Conservation (phyloP, 768 basidiomycete species). For the Macrolepiota dolichaula region DNA sequence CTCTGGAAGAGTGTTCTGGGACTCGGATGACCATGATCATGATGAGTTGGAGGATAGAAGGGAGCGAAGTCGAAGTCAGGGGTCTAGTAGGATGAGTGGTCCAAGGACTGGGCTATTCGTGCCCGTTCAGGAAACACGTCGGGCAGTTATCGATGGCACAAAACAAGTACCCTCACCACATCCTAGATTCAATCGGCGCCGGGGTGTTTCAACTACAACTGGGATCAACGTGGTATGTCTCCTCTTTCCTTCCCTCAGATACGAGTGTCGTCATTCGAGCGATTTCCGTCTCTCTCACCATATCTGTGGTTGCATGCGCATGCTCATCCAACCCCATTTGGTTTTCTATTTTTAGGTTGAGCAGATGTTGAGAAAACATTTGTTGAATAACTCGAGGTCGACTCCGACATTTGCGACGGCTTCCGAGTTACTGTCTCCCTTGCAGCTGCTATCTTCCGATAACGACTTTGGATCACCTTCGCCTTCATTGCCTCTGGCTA, state of each 20-base stretch:
- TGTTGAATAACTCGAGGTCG: constrained; percentile 22
- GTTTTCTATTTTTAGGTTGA: constrained; percentile 29
- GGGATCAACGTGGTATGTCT: constrained; percentile 24
- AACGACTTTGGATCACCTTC: constrained; percentile 11
- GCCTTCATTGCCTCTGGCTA: constrained; percentile 9
- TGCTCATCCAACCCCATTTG: constrained; percentile 16
- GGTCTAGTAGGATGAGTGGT: constrained; percentile 25
- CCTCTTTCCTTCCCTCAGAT: constrained; percentile 1
- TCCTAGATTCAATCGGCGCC: constrained; percentile 35
- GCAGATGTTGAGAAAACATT: constrained; percentile 29
- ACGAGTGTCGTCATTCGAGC: constrained; percentile 9
- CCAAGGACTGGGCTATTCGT: constrained; percentile 41
- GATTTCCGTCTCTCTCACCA: constrained; percentile 7
- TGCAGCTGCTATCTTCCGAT: constrained; percentile 7
- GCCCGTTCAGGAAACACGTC: constrained; percentile 28
- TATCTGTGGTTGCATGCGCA: constrained; percentile 1
- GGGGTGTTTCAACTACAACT: constrained; percentile 9
- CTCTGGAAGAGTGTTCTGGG: constrained; percentile 57
- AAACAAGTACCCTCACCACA: constrained; percentile 49
- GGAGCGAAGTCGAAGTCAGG: constrained; percentile 18
- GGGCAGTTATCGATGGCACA: constrained; percentile 44
- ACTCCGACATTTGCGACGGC: constrained; percentile 20
- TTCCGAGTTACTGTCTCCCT: constrained; percentile 5
- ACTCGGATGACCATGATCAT: constrained; percentile 39
- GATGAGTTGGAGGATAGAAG: constrained; percentile 24